Percentiles rank a stretch among this genome's conserved stretches.
Evolutionary conservation across 345 rosid species (phyloP).

Genomic region (Cardamine occulta): DNA sequence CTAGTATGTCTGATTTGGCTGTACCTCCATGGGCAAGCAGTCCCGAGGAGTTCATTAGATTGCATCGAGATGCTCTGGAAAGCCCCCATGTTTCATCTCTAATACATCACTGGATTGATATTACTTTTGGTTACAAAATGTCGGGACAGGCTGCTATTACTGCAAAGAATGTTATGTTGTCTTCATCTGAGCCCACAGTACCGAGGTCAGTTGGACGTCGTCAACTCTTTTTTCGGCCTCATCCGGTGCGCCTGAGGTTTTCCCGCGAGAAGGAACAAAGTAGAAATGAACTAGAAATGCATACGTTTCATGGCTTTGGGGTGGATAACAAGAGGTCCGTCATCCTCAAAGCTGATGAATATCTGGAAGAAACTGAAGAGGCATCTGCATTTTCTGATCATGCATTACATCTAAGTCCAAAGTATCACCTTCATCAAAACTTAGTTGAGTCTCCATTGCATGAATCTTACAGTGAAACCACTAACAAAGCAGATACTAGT

Average conservation of each 20-base stretch:
- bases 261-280: slow-evolving; percentile 40
- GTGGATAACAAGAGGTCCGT: slow-evolving; percentile 48
- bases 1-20: slow-evolving; percentile 90
- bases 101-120: slow-evolving; percentile 91
- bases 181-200: slow-evolving; percentile 71
- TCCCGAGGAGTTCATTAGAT: slow-evolving; percentile 81
- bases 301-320: slow-evolving; percentile 47
- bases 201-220: slow-evolving; percentile 86
- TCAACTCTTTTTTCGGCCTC: slow-evolving; percentile 78
- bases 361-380: slow-evolving; percentile 72
- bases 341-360: slow-evolving; percentile 53
- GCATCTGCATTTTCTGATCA: slow-evolving; percentile 75
- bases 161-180: slow-evolving; percentile 92
- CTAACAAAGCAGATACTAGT: slow-evolving; percentile 40
- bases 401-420: slow-evolving; percentile 69
- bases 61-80: slow-evolving; percentile 90
- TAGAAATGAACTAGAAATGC: slow-evolving; percentile 43
- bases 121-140: slow-evolving; percentile 92
- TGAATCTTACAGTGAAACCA: slow-evolving; percentile 44
- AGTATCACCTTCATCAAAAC: slow-evolving; percentile 47
- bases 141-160: slow-evolving; percentile 84
- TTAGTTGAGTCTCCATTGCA: slow-evolving; percentile 40
- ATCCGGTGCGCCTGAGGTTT: slow-evolving; percentile 62
- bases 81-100: slow-evolving; percentile 69
- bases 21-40: slow-evolving; percentile 83